Evolutionary conservation across 1,284 basidiomycete genomes (phyloP).

Genomic region (Ceratobasidium sp.): DNA sequence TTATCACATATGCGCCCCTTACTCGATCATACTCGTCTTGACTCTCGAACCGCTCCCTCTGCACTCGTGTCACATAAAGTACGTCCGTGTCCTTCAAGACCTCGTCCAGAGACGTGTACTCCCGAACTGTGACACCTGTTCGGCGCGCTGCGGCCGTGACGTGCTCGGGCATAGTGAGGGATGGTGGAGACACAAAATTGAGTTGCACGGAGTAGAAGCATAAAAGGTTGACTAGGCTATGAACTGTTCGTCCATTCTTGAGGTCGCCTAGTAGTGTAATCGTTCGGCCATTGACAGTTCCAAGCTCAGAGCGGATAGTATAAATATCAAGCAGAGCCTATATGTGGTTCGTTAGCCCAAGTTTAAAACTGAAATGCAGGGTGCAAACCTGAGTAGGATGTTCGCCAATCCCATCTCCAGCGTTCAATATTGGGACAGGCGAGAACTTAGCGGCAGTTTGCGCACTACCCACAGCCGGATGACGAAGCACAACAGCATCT

Average conservation of each 20-base stretch:
- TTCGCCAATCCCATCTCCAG: constrained; percentile 97
- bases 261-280: constrained; percentile 96
- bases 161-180: constrained; percentile 89
- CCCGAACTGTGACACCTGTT: constrained; percentile 82
- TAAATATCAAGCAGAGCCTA: constrained; percentile 94
- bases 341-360: constrained; percentile 27
- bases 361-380: neutral
- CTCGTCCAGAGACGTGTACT: constrained; percentile 89
- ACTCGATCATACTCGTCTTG: constrained; percentile 90
- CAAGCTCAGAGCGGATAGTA: constrained; percentile 97
- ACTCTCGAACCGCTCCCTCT: constrained; percentile 92
- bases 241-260: constrained; percentile 98
- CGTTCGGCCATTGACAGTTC: constrained; percentile 96
- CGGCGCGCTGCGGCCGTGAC: constrained; percentile 88
- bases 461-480: constrained; percentile 92
- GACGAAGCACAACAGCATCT: constrained; percentile 94
- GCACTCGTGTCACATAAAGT: constrained; percentile 95
- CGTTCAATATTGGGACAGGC: constrained; percentile 95
- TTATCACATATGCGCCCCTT: constrained; percentile 93
- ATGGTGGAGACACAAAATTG: constrained; percentile 94
- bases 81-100: constrained; percentile 96
- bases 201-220: constrained; percentile 93
- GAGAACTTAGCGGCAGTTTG: constrained; percentile 94
- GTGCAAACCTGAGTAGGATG: constrained; percentile 90
- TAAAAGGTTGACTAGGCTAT: constrained; percentile 93